Evolutionary conservation across 208 protist genomes (phyloP), one percentile per base, ranked within the genome.

Genomic region (Phytomonas francai): DNA sequence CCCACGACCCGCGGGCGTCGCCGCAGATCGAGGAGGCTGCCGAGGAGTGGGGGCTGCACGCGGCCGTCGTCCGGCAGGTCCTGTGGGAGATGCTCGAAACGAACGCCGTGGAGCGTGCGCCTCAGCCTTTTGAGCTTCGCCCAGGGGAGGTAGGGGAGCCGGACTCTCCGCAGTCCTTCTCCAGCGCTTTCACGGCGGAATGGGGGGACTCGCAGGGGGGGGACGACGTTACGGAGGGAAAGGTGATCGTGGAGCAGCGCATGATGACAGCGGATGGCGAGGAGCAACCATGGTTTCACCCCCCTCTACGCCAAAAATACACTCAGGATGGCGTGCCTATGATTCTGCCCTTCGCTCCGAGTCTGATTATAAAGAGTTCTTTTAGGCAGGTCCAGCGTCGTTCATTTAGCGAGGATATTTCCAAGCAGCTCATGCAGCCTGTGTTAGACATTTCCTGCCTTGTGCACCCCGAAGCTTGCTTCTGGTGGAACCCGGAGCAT

Each of bases 51-150:
- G 81, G 91, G 64, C 60, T 92, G 57, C 91, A 96, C 63, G 78
- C 81, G 9, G 80, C 69, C 0, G 84, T 93, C 11, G 76, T 91
- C 32, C 81, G 85, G 76, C 88, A 93, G 63, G 85, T 96, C 7
- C 60, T 94, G 7, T 78, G 79, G 63, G 88, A 96, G 76, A 89
- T 96, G 85, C 71, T 96, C 14, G 88, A 96, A 71, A 68, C 91
- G 60, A 81, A 94, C 69, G 91, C 80, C 8, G 84, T 92, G 12
- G 87, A 93, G 77, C 74, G 84, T 9, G 68, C 49, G 1, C 65
- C 80, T 57, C 91, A 96, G 77, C 77, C 88, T 36, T 68, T 94
- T 63, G 60, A 82, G 4, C 63, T 94, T 22, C 58, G 72, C 29
- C 80, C 88, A 4, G 80, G 83, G 1, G 91, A 94, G 63, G 80